Evolutionary conservation across 192 early-diverging fungal species (phyloP).

Genomic region (Mycoemilia scoparia): DNA sequence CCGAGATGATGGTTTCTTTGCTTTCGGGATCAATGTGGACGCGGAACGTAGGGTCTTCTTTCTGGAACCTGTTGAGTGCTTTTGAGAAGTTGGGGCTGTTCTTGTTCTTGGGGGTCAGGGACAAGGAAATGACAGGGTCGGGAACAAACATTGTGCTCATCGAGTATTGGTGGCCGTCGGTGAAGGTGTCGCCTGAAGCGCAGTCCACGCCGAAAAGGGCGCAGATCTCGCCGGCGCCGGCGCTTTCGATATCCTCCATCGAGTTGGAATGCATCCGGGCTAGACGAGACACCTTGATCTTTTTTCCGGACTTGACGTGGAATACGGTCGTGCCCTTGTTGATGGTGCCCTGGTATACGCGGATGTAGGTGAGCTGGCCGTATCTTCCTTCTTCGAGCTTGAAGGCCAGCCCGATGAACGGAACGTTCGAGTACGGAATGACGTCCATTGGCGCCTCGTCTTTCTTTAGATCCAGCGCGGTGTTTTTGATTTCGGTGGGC

Average conservation of each 20-base stretch:
- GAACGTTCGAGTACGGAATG: constrained; percentile 41
- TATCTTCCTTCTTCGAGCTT: constrained; percentile 88
- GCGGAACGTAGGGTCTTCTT: constrained; percentile 73
- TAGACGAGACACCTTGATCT: constrained; percentile 86
- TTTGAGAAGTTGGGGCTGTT: constrained; percentile 50
- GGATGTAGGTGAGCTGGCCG: constrained; percentile 91
- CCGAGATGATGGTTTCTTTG: constrained; percentile 76
- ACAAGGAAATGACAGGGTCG: constrained; percentile 88
- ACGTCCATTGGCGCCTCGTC: constrained; percentile 41
- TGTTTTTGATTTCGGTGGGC: constrained; percentile 51
- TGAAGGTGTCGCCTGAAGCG: constrained; percentile 93
- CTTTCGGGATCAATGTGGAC: constrained; percentile 59
- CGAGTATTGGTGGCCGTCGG: constrained; percentile 65
- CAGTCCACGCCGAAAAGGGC: constrained; percentile 97
- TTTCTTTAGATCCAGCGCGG: constrained; percentile 49
- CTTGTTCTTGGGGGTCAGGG: constrained; percentile 80
- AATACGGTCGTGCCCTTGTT: constrained; percentile 72
- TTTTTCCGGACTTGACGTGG: constrained; percentile 79
- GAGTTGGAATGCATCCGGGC: constrained; percentile 98
- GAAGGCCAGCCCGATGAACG: constrained; percentile 73
- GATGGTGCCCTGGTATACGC: constrained; percentile 87
- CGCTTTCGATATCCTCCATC: constrained; percentile 89
- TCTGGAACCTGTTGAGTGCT: constrained; percentile 62
- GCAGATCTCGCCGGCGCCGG: constrained; percentile 92
- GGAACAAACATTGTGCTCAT: constrained; percentile 99